Base-by-base conservation (phyloP, 2,329 filamentous ascomycete genomes). In the Stylonectria norvegica region DNA sequence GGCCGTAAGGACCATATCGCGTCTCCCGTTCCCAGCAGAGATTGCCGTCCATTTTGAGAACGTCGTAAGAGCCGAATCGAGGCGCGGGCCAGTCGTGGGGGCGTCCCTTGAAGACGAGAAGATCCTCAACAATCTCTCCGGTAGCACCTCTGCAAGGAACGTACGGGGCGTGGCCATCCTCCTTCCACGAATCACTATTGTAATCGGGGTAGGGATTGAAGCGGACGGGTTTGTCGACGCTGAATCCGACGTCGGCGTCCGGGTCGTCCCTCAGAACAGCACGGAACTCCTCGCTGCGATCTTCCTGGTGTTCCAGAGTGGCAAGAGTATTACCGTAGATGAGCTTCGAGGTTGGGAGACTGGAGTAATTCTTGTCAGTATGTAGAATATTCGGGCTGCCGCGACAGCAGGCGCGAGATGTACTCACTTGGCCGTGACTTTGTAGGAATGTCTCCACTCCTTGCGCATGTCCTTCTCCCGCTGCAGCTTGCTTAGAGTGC, bases 171-270 rank as follows among this genome's bases (percentile, higher is more conserved):
- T 74, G 70, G 48, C 75, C 75, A 20, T 66, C 60, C 34, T 67
- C 64, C 52, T 70, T 75, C 82, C 83, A 89, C 11, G 69, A 62
- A 4, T 69, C 65, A 36, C 72, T 75, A 55, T 86, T 84, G 65
- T 89, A 87, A 12, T 77, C 67, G 1, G 85, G 85, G 48, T 89
- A 89, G 0, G 86, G 86, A 42, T 82, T 73, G 62, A 86, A 88
- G 15, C 75, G 68, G 39, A 77, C 68, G 1, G 79, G 75, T 35
- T 69, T 63, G 30, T 73, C 65, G 10, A 63, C 57, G 38, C 57
- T 71, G 52, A 72, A 76, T 23, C 62, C 62, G 19, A 61, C 48
- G 34, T 58, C 55, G 7, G 59, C 54, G n/a, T 62, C 56, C 36
- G 65, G 52, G 22, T 66, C 62, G 33, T 55, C 58, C 34, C 43